phyloP scores from a whole-genome alignment of 345 rosid species.

The Camelina sativa region DNA sequence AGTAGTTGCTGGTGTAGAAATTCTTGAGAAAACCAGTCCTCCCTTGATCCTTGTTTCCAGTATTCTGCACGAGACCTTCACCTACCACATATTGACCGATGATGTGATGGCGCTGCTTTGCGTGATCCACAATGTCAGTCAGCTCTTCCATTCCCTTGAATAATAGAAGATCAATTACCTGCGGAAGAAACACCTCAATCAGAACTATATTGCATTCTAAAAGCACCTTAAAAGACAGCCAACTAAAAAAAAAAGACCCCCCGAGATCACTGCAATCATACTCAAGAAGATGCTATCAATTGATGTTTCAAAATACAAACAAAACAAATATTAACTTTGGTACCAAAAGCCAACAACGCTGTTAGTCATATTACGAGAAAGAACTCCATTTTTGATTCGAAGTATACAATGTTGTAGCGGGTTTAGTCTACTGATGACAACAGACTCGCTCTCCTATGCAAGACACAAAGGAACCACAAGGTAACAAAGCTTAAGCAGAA shows the following conservation, averaged over 20 bases:
- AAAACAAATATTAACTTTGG: conserved; percentile 3
- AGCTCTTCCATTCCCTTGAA: conserved; percentile 96
- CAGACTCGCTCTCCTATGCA: not conserved
- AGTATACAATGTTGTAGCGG: not conserved
- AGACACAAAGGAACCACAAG: conserved; percentile 21
- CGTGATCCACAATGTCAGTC: conserved; percentile 76
- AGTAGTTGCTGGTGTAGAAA: conserved; percentile 89
- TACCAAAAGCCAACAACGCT: conserved; percentile 10
- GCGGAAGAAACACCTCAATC: conserved; percentile 41
- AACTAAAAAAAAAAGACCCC: not conserved
- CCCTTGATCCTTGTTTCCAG: conserved; percentile 68
- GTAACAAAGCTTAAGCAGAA: conserved; percentile 12
- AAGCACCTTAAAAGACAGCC: conserved; percentile 5
- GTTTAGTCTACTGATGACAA: not conserved
- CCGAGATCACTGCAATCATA: conserved; percentile 20
- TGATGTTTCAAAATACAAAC: not conserved
- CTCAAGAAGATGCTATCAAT: conserved; percentile 2
- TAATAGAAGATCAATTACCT: conserved; percentile 96
- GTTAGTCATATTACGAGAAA: conserved; percentile 4
- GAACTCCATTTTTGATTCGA: not conserved
- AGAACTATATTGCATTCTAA: conserved; percentile 18
- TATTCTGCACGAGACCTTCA: conserved; percentile 74
- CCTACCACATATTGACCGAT: conserved; percentile 90
- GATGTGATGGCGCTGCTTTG: conserved; percentile 98
- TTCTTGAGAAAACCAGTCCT: conserved; percentile 80